Evolutionary conservation across 148 eudicot species (phyloP).

Genomic region (Camellia sinensis): DNA sequence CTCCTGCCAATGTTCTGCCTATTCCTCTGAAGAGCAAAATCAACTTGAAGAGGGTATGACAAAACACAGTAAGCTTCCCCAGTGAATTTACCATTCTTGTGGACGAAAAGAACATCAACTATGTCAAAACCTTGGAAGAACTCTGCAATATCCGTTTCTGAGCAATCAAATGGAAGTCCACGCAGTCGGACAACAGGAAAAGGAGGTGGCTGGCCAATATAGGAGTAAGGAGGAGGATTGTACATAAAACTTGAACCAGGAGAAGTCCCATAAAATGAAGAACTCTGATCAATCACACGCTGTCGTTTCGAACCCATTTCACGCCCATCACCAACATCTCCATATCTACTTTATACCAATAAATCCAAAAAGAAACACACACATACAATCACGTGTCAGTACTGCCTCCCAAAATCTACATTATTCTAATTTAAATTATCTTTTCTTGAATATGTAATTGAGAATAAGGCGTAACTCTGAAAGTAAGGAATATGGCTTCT

Average conservation of each 20-base stretch:
- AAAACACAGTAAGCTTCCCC: slow-evolving; percentile 94
- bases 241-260: slow-evolving; percentile 66
- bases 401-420: background rate
- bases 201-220: slow-evolving; percentile 56
- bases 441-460: background rate
- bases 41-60: slow-evolving; percentile 84
- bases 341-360: slow-evolving; percentile 39
- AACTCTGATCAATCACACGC: slow-evolving; percentile 68
- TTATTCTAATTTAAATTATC: background rate
- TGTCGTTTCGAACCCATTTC: slow-evolving; percentile 85
- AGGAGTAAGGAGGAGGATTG: slow-evolving; percentile 54
- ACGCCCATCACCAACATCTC: slow-evolving; percentile 67
- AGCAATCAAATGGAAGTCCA: slow-evolving; percentile 92
- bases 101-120: slow-evolving; percentile 75
- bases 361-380: slow-evolving; percentile 16
- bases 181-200: slow-evolving; percentile 90
- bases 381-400: slow-evolving; percentile 15
- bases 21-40: slow-evolving; percentile 87
- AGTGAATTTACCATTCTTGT: slow-evolving; percentile 70
- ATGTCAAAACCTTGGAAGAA: slow-evolving; percentile 83
- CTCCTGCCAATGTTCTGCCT: slow-evolving; percentile 91
- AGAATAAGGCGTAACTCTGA: background rate
- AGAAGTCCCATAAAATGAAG: slow-evolving; percentile 65
- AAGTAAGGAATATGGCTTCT: background rate
- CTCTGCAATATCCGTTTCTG: slow-evolving; percentile 71